These are phyloP conservation scores for Paraphoma chrysanthemicola DNA, from an alignment of 2,329 filamentous ascomycete genomes.

Conservation along the genomic window DNA sequence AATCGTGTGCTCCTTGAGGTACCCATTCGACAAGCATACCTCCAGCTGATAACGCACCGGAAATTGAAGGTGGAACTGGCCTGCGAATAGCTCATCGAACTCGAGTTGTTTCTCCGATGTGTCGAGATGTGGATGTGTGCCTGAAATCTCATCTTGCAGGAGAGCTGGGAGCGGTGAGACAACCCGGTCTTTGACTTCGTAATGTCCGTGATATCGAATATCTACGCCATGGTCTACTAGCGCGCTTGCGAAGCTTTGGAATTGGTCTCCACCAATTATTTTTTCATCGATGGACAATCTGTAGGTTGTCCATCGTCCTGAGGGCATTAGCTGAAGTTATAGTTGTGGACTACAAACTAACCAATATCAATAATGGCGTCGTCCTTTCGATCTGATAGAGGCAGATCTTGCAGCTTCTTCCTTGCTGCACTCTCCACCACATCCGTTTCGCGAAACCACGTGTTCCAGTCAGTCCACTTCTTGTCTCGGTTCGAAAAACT, in stretches of 20 bases:
- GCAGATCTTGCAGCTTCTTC: conserved; percentile 21
- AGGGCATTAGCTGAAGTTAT: background rate
- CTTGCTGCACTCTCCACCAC: conserved; percentile 56
- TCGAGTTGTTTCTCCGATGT: conserved; percentile 9
- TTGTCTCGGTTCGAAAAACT: conserved; percentile 28
- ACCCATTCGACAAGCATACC: conserved; percentile 83
- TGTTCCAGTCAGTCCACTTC: conserved; percentile 63
- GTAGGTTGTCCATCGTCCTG: conserved; percentile 70
- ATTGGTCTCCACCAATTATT: conserved; percentile 41
- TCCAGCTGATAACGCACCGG: conserved; percentile 88
- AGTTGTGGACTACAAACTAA: conserved; percentile 26
- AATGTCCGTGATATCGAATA: conserved; percentile 53
- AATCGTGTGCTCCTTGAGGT: conserved; percentile 79
- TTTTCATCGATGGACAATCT: conserved; percentile 55
- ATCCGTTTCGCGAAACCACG: conserved; percentile 70
- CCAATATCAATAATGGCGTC: conserved; percentile 67
- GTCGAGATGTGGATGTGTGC: conserved; percentile 30
- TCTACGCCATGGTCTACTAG: conserved; percentile 77
- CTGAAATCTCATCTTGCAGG: conserved; percentile 38
- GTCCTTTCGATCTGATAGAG: conserved; percentile 49
- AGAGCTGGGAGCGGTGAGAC: conserved; percentile 29
- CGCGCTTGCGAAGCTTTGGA: conserved; percentile 57
- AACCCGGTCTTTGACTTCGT: conserved; percentile 46
- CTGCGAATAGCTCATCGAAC: conserved; percentile 42
- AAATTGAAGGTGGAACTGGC: conserved; percentile 56